phyloP scores from a whole-genome alignment of 73 alveolate genomes.

The Tetrahymena borealis region DNA sequence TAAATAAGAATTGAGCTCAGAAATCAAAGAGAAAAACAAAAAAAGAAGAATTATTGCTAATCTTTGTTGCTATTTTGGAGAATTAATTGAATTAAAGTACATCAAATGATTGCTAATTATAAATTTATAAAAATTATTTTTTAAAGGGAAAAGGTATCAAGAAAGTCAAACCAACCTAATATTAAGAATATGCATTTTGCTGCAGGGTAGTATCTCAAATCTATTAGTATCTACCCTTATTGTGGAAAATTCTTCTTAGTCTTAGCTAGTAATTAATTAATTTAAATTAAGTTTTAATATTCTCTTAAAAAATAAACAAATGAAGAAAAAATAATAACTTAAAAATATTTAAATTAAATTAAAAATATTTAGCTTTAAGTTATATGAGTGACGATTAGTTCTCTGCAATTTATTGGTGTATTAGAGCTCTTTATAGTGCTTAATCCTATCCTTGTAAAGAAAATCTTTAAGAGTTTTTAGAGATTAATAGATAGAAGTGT shows the following conservation, averaged over 20 bases:
- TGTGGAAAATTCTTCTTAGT: background rate
- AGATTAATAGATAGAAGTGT: conserved; percentile 12
- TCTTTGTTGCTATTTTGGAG: conserved; percentile 32
- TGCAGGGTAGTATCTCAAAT: conserved; percentile 5
- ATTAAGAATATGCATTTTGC: conserved; percentile 26
- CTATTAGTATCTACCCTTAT: background rate
- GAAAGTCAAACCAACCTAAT: background rate
- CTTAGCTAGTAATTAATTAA: background rate
- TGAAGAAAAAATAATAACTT: too few species aligned
- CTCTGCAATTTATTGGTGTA: background rate
- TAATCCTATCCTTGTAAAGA: conserved; percentile 19
- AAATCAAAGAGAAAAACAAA: conserved; percentile 11
- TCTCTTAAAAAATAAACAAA: too few species aligned
- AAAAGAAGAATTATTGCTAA: conserved; percentile 24
- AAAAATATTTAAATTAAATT: too few species aligned
- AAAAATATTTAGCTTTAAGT: background rate
- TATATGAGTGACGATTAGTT: background rate
- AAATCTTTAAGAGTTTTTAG: conserved; percentile 24
- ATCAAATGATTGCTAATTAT: background rate
- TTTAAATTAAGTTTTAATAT: too few species aligned
- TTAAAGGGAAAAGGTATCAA: conserved; percentile 7
- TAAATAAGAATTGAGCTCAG: background rate
- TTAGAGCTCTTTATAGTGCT: background rate
- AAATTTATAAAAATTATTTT: background rate
- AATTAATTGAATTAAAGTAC: conserved; percentile 14